Evolutionary conservation across 441 rosid genomes (phyloP), one percentile per base, ranked within the genome.

Genomic region (Manihot esculenta): DNA sequence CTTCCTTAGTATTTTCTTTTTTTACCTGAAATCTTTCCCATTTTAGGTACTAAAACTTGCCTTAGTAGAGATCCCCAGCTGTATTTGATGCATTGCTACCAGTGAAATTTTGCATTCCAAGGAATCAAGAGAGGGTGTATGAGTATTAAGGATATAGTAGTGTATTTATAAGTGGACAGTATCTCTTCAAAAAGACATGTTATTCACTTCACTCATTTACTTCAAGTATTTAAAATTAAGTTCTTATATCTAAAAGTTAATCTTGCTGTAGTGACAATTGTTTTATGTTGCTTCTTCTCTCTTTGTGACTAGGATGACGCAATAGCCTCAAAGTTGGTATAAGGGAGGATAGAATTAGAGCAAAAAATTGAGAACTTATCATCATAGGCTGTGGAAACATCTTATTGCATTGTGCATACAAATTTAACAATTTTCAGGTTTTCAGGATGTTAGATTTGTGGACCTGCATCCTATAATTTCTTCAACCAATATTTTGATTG

Each of bases 31-130:
- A 55, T 41, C 30, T 2, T 68, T 38, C 30, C 27, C 23, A 7
- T 41, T 59, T 68, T 54, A 56, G 71, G 62, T 41, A 18, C 47
- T 35, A 53, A 23, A 50, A 21, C 58, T 20, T 53, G n/a, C n/a
- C n/a, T 51, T 51, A 26, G 2, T 15, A 48, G 45, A 49, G 7
- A 54, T 66, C 6, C 15, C 14, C 27, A 18, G 14, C 49, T 48
- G 20, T 48, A 48, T 35, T 55, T 54, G 38, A 54, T 54, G 45
- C 15, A 10, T 68, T 68, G 13, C 27, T 69, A 27, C 17, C 24
- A 30, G 45, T 49, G 30, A 57, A 57, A n/a, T 45, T 68, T 68
- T 42, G 35, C 1, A 51, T 42, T 68, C 20, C 0, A 13, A 56
- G 41, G 41, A 50, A 55, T 68, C 23, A 42, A 13, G 24, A 33